Percentiles rank a stretch among this genome's conserved stretches.
Conservation (phyloP, 352 stramenopile genomes). For the Globisporangium orthogonon region DNA sequence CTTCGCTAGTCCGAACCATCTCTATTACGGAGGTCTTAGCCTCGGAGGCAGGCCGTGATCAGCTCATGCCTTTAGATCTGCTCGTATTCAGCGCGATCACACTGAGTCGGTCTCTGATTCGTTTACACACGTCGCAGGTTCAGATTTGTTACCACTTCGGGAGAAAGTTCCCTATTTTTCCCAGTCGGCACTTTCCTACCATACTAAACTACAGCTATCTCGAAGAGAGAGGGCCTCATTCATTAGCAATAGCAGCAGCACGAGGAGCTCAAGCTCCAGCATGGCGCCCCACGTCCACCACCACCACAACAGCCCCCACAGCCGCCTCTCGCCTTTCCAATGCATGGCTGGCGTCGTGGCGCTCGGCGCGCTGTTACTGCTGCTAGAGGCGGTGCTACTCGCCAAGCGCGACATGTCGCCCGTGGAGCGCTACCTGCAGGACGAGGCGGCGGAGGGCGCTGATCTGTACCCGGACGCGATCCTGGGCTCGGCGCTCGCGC, state of each 20-base stretch:
- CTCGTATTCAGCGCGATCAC: too few species aligned
- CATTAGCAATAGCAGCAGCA: neutral
- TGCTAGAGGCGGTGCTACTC: constrained; percentile 12
- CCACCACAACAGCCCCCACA: too few species aligned
- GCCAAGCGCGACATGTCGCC: neutral
- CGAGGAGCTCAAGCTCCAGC: neutral
- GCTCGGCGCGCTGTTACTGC: constrained; percentile 8
- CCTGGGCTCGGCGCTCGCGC: constrained; percentile 26
- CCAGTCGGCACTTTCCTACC: neutral
- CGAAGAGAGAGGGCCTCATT: too few species aligned
- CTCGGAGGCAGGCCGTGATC: too few species aligned
- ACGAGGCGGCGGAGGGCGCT: constrained; percentile 22
- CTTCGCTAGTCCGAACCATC: too few species aligned
- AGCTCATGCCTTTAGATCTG: too few species aligned
- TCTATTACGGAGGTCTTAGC: too few species aligned
- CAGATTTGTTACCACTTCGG: too few species aligned
- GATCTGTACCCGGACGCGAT: constrained; percentile 40
- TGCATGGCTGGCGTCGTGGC: constrained; percentile 7
- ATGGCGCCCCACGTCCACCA: neutral
- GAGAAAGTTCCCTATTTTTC: too few species aligned
- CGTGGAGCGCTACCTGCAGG: constrained; percentile 8
- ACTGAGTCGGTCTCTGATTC: too few species aligned
- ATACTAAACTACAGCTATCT: neutral
- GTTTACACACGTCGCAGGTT: too few species aligned
- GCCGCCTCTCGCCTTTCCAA: constrained; percentile 12